Evolutionary conservation across 768 basidiomycete species (phyloP).

Genomic region (Tulasnella sp.): DNA sequence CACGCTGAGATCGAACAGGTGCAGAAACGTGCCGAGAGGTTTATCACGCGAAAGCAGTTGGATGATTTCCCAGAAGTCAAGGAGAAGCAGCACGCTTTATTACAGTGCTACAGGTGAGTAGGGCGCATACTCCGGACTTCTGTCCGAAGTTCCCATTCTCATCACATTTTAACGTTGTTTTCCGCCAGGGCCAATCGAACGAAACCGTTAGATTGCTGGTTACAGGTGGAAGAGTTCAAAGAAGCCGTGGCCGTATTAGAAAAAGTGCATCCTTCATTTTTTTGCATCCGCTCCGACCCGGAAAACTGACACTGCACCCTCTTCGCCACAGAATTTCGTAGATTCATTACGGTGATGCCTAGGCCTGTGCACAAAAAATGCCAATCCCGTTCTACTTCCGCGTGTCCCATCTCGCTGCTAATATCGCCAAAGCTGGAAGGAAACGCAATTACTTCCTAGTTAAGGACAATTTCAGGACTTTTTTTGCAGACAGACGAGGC

Average conservation of each 20-base stretch:
- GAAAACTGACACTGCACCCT: not conserved
- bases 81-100: conserved; percentile 44
- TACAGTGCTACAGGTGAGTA: conserved; percentile 66
- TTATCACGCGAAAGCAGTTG: conserved; percentile 44
- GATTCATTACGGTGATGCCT: conserved; percentile 17
- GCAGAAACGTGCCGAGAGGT: conserved; percentile 56
- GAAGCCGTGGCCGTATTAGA: conserved; percentile 53
- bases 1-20: conserved; percentile 68
- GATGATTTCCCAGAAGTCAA: conserved; percentile 45
- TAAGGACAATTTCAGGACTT: not conserved
- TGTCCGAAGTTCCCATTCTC: not conserved
- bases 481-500: not conserved
- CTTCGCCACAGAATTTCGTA: conserved; percentile 21
- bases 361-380: not conserved
- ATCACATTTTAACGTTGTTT: not conserved
- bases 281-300: not conserved
- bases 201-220: conserved; percentile 61
- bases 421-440: not conserved
- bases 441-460: not conserved
- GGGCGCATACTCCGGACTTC: not conserved
- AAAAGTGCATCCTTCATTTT: conserved; percentile 33
- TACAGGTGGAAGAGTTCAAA: conserved; percentile 58
- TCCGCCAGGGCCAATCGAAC: conserved; percentile 31
- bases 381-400: not conserved
- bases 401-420: not conserved